Evolutionary conservation across 176 grass and related monocot species (phyloP).

Genomic region (Phyllostachys edulis): DNA sequence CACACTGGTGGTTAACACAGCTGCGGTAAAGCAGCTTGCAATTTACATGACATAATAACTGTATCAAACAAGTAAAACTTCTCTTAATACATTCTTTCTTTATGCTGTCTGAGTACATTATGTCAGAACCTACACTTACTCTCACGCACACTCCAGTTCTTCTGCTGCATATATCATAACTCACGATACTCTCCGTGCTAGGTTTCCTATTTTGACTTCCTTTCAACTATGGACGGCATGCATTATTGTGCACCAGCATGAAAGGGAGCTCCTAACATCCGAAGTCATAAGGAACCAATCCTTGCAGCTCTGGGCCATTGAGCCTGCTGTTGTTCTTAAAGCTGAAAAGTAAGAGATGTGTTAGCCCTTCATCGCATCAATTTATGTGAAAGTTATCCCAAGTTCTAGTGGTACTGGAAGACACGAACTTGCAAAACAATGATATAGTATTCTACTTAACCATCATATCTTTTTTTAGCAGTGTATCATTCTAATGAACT

Average conservation of each 20-base stretch:
- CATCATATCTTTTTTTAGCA: neutral
- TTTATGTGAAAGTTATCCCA: neutral
- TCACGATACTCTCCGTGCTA: constrained; percentile 1
- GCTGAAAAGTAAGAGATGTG: constrained; percentile 43
- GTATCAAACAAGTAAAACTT: neutral
- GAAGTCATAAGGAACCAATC: constrained; percentile 76
- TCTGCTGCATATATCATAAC: constrained; percentile 3
- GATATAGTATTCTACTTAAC: neutral
- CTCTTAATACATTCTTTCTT: constrained; percentile 19
- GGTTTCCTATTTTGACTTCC: constrained; percentile 9
- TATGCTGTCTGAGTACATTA: constrained; percentile 14
- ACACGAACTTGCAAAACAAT: neutral
- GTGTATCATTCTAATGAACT: neutral
- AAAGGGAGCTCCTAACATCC: constrained; percentile 56
- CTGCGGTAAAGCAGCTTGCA: neutral
- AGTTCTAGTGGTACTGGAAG: neutral
- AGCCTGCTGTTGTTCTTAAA: constrained; percentile 94
- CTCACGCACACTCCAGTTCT: neutral
- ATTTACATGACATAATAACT: neutral
- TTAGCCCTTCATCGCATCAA: neutral
- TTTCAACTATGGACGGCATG: neutral
- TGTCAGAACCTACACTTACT: neutral
- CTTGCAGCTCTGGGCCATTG: constrained; percentile 93
- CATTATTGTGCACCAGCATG: neutral
- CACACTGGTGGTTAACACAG: neutral